phyloP scores from a whole-genome alignment of 2,329 filamentous ascomycete genomes.

The Diaporthe citri region DNA sequence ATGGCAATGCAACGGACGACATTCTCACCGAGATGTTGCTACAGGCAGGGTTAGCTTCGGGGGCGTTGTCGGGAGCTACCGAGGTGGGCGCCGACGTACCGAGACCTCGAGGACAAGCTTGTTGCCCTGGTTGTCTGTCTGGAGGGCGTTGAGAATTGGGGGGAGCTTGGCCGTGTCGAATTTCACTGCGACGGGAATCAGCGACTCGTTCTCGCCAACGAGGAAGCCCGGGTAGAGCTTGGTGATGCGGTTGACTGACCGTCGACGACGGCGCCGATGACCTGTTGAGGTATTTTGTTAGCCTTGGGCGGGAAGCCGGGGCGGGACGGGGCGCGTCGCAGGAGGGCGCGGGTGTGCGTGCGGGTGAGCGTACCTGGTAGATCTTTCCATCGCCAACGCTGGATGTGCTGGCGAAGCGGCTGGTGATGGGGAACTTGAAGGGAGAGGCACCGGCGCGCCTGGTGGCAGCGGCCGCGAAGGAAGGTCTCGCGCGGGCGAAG shows the following conservation, averaged over 20 bases:
- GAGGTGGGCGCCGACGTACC: constrained; percentile 66
- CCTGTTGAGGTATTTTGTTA: constrained; percentile 78
- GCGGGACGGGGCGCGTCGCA: constrained; percentile 29
- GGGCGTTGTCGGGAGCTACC: constrained; percentile 2
- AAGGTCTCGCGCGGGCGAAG: constrained; percentile 70
- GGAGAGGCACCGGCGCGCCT: constrained; percentile 69
- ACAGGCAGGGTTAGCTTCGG: constrained; percentile 53
- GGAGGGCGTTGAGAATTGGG: constrained; percentile 96
- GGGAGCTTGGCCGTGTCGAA: constrained; percentile 95
- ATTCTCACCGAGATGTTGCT: constrained; percentile 99
- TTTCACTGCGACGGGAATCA: constrained; percentile 76
- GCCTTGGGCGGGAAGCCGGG: constrained; percentile 40
- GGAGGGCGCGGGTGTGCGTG: constrained; percentile 1
- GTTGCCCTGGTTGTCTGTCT: constrained; percentile 90
- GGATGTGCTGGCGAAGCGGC: constrained; percentile 70
- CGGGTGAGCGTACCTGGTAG: constrained; percentile 68
- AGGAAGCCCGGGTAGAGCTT: constrained; percentile 34
- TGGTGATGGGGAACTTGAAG: constrained; percentile 67
- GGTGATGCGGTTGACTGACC: constrained; percentile 71
- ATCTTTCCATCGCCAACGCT: constrained; percentile 75
- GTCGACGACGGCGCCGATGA: constrained; percentile 99
- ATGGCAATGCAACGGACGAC: constrained; percentile 99
- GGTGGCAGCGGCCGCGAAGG: constrained; percentile 66
- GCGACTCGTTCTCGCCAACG: constrained; percentile 19
- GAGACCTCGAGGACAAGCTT: constrained; percentile 97